Base-by-base conservation (phyloP, 352 stramenopile species). In the Achlya hypogyna region DNA sequence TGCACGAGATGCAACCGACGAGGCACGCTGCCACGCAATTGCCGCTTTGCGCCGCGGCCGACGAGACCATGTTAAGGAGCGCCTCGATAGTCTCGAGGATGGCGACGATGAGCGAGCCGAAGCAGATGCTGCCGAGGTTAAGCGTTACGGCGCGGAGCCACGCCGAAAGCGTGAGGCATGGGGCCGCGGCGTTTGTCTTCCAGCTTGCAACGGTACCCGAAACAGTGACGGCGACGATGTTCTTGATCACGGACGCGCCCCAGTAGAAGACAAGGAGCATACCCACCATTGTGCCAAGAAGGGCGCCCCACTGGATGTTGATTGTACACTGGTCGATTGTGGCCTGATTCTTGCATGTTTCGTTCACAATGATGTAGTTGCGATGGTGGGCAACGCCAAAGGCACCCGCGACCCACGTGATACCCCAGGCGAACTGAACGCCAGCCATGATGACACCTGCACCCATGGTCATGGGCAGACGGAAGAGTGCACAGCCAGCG, bases 231-330 rank as follows among this genome's bases (percentile, higher is more conserved):
- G 88, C 84, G 53, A 98, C 82, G 29, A 97, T 73, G 74, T 98
- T 98, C 65, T 77, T 77, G 62, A 93, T 65, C 42, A 97, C 85
- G 42, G 87, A 85, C 4, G 73, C 82, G 38, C 81, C 86, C 93
- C 93, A 98, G 74, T 96, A 97, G 74, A 95, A 97, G 45, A 91
- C 86, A n/a, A 98, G 47, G 45, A 98, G 70, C 73, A 98, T 89
- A 23, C 80, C 72, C 67, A 96, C 95, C 18, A 92, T 72, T 63
- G 88, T 79, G 10, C 80, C 81, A n/a, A 92, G 28, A 35, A 89
- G 76, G 0, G 78, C 71, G 9, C 78, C 79, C 0, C 68, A 74
- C 29, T 75, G 64, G 66, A 78, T 75, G 47, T 78, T 70, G 31
- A 88, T 60, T 6, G 81, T 71, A 69, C 85, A 91, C 22, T 71